Conservation (phyloP, 805 yeast species). For the Suhomyces faveliae region DNA sequence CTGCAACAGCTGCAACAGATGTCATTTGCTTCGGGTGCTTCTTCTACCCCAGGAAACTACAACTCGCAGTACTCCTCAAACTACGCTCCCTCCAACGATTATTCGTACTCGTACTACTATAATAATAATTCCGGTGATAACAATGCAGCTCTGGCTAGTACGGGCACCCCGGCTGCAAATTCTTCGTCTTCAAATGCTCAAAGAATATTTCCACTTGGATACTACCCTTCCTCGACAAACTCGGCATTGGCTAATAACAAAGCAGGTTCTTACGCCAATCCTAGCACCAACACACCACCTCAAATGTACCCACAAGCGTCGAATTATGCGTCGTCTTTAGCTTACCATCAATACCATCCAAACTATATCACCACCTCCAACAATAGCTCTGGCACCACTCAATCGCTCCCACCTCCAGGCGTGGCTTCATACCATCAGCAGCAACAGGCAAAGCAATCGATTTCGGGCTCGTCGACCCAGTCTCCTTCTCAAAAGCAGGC, state of each 20-base stretch:
- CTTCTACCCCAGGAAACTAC: conserved; percentile 1
- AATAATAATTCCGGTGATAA: not conserved
- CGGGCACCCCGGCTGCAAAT: not conserved
- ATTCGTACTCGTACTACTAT: conserved; percentile 11
- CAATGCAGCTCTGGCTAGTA: not conserved
- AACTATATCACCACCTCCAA: conserved; percentile 7
- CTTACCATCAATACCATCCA: conserved; percentile 6
- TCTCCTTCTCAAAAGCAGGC: conserved; percentile 1
- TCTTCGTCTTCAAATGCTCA: conserved; percentile 3
- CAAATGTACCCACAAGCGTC: conserved; percentile 2
- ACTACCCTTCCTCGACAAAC: not conserved
- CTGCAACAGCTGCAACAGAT: not conserved
- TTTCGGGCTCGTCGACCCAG: conserved; percentile 1
- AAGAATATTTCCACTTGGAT: conserved; percentile 4
- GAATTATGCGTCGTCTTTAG: not conserved
- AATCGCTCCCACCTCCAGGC: not conserved
- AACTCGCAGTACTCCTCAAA: not conserved
- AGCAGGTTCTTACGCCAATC: not conserved
- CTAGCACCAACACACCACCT: not conserved
- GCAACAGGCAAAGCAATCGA: not conserved
- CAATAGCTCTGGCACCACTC: not conserved
- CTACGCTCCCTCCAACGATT: conserved; percentile 9
- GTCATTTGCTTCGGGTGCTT: not conserved
- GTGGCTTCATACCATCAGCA: conserved; percentile 1
- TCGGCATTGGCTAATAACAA: not conserved